Evolutionary conservation across 1,139 yeast genomes (phyloP), one percentile per base, ranked within the genome.

Genomic region (Magnusiomyces suaveolens): DNA sequence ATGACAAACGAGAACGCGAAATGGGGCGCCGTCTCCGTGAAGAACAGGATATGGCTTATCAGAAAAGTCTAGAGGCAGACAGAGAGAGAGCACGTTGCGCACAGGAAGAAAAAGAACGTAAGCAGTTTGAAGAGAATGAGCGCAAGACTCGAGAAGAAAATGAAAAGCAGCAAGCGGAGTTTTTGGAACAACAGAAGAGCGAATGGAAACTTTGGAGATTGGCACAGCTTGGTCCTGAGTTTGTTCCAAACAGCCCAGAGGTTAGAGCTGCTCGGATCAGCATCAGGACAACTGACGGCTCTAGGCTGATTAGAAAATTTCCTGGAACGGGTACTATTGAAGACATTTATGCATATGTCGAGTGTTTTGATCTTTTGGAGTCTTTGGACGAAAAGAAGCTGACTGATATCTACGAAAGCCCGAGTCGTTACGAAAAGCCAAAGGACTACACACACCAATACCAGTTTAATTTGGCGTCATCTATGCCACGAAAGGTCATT

Each of bases 41-140:
- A 58, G 86, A 84, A 63, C 97, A 90, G 69, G 94, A 88, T 63
- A 72, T 79, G 49, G 89, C 94, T 38, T 90, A 83, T 68, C 82
- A 84, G 64, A 77, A 77, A 41, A 83, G 95, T 1, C 72, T 90
- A 53, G 77, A 76, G 3, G 73, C 75, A 44, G 92, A 84, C 67
- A 70, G 78, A 32, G 70, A 69, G 52, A 66, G 79, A 1, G 74
- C 65, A 50, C 63, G 65, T 51, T 72, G 69, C 50, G 67, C 73
- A 33, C 72, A 69, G 52, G 68, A 70, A 51, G 70, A 66, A 48
- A 60, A 66, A 32, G 69, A 63, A 38, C 60, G 64, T 10, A 57
- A 54, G 50, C 59, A 59, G 21, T 59, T 59, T 51, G 62, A 64
- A 39, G 70, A 66, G 52, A 63, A 63, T 52, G 69, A 68, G 54